Conservation (phyloP, 768 basidiomycete species). For the Lepiota venenata region DNA sequence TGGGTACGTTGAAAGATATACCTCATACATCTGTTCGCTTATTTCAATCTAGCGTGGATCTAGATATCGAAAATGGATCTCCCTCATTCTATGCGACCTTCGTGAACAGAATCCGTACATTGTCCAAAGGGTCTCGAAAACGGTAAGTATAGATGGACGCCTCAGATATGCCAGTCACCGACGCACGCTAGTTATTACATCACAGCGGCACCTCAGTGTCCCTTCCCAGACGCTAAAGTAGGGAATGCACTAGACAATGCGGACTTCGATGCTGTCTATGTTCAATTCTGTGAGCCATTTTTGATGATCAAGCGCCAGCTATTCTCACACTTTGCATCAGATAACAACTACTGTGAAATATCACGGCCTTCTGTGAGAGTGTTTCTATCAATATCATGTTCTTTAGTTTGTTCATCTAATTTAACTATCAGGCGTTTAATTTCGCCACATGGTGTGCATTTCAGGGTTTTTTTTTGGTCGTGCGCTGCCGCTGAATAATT, state of each 20-base stretch:
- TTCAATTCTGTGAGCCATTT: constrained; percentile 54
- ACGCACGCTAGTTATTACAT: constrained; percentile 50
- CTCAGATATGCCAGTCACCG: neutral
- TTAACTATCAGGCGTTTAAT: constrained; percentile 41
- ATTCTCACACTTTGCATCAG: constrained; percentile 18
- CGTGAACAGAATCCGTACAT: constrained; percentile 47
- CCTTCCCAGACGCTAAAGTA: constrained; percentile 64
- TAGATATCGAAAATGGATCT: constrained; percentile 69
- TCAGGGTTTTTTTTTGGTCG: neutral
- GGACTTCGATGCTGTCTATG: constrained; percentile 67
- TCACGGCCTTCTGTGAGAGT: constrained; percentile 33
- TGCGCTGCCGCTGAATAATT: neutral
- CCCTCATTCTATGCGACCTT: constrained; percentile 48
- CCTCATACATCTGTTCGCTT: neutral
- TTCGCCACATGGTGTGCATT: constrained; percentile 39
- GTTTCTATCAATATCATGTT: neutral
- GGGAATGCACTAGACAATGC: constrained; percentile 58
- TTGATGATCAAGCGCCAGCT: neutral
- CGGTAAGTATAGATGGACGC: constrained; percentile 25
- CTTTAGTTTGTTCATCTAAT: neutral
- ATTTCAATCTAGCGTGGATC: constrained; percentile 43
- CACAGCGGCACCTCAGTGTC: constrained; percentile 61
- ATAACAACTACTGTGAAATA: constrained; percentile 58
- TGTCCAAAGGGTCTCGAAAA: constrained; percentile 46
- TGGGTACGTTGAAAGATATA: constrained; percentile 40